Percentiles rank a stretch among this genome's conserved stretches.
Conservation (phyloP, 1,139 yeast genomes). For the Scheffersomyces insectosa region DNA sequence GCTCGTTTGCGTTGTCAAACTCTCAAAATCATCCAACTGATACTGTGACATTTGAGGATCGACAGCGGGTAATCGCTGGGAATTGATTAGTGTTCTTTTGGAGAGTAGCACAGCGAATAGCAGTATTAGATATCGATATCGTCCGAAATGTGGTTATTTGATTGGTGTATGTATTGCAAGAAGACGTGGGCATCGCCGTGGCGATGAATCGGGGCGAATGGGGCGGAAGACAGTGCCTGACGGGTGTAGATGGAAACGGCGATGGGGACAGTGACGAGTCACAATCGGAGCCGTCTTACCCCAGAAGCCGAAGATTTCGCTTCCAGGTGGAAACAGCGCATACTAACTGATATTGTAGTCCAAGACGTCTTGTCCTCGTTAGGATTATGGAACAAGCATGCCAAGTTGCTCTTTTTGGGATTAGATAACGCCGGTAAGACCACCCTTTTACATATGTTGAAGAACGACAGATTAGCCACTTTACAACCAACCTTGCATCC, state of each 20-base stretch:
- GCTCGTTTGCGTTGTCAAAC: too few species aligned
- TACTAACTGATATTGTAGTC: conserved; percentile 37
- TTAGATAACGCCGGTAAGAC: conserved; percentile 99
- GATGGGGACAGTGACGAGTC: background rate
- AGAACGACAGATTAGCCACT: conserved; percentile 96
- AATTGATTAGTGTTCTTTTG: too few species aligned
- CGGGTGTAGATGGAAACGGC: background rate
- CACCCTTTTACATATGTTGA: conserved; percentile 93
- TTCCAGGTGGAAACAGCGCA: background rate
- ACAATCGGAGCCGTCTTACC: background rate
- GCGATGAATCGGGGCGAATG: background rate
- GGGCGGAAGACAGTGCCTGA: background rate
- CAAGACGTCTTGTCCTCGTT: conserved; percentile 91
- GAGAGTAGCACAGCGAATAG: too few species aligned
- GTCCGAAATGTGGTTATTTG: conserved; percentile 39
- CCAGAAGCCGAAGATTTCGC: background rate
- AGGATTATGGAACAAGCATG: conserved; percentile 97
- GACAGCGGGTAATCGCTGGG: too few species aligned
- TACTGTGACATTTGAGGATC: too few species aligned
- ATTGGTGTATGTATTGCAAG: conserved; percentile 40
- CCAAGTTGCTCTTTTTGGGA: conserved; percentile 91
- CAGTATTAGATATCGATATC: background rate
- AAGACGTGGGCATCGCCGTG: conserved; percentile 3
- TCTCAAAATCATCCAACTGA: too few species aligned
- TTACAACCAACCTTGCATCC: conserved; percentile 98